A percentile compares a stretch with the other conserved stretches of the same genome.
These are phyloP conservation scores for Pythium aquatile DNA, from an alignment of 352 stramenopile species.

Conservation along the genomic window DNA sequence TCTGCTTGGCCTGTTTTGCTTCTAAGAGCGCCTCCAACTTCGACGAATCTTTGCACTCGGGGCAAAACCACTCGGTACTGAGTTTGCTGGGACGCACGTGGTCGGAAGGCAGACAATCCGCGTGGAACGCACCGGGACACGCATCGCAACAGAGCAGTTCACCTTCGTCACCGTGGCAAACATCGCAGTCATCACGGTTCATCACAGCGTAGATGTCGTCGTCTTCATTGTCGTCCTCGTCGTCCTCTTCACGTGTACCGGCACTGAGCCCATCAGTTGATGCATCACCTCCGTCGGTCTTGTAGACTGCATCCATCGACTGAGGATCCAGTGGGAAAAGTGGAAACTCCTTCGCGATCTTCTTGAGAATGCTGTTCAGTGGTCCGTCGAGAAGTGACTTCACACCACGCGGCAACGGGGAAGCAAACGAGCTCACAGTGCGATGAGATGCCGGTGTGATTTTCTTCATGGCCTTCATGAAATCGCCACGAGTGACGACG, in stretches of 20 bases:
- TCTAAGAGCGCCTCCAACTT: conserved; percentile 29
- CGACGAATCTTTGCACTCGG: conserved; percentile 39
- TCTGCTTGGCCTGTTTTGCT: conserved; percentile 16
- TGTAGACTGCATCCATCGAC: conserved; percentile 36
- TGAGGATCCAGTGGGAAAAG: conserved; percentile 54
- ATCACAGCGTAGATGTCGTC: conserved; percentile 66
- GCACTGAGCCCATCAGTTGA: not conserved
- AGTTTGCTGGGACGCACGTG: conserved; percentile 13
- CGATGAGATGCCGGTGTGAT: conserved; percentile 82
- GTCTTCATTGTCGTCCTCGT: conserved; percentile 54
- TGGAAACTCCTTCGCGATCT: conserved; percentile 56
- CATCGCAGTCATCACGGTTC: conserved; percentile 63
- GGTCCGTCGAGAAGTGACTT: conserved; percentile 42
- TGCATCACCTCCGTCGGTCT: conserved; percentile 12
- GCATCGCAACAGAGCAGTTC: conserved; percentile 61
- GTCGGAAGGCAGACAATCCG: conserved; percentile 33
- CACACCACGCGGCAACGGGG: conserved; percentile 62
- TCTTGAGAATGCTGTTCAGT: conserved; percentile 41
- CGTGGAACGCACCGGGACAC: conserved; percentile 66
- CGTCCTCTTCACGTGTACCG: conserved; percentile 6
- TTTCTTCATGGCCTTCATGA: conserved; percentile 70
- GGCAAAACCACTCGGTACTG: conserved; percentile 50
- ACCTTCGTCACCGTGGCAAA: conserved; percentile 62
- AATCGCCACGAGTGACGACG: conserved; percentile 70
- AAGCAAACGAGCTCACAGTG: conserved; percentile 65